These are phyloP conservation scores for Strobilomyces dryophilus DNA, from an alignment of 768 basidiomycete species.

Conservation along the genomic window DNA sequence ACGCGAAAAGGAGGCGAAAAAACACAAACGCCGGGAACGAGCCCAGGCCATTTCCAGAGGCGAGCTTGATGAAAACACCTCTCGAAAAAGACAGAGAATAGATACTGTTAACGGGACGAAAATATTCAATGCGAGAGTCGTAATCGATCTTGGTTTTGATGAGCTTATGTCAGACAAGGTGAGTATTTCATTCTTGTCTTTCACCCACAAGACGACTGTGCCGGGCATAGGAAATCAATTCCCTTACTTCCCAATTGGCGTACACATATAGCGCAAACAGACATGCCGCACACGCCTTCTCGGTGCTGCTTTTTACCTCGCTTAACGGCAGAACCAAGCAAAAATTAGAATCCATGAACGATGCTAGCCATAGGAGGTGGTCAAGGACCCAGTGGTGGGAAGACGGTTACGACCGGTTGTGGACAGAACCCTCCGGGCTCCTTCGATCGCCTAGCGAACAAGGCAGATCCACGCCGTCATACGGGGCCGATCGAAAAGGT, in stretches of 20 bases:
- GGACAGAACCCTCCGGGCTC: conserved; percentile 35
- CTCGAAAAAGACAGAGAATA: conserved; percentile 17
- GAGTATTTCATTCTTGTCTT: conserved; percentile 28
- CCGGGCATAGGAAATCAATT: conserved; percentile 74
- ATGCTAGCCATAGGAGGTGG: conserved; percentile 79
- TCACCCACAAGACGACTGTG: conserved; percentile 9
- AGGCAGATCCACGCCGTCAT: not conserved
- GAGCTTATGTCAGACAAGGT: conserved; percentile 93
- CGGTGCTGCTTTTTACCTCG: conserved; percentile 73
- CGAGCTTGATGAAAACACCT: conserved; percentile 35
- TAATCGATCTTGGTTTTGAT: conserved; percentile 91
- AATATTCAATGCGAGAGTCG: conserved; percentile 58
- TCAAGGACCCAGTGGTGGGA: conserved; percentile 78
- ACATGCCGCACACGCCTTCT: conserved; percentile 62
- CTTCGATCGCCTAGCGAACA: not conserved
- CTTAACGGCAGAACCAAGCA: conserved; percentile 66
- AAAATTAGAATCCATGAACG: conserved; percentile 59
- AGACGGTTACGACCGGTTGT: conserved; percentile 67
- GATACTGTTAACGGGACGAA: conserved; percentile 37
- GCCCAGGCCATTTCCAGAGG: conserved; percentile 50
- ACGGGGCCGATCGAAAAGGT: conserved; percentile 37
- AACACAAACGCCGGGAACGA: conserved; percentile 61
- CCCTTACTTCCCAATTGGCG: conserved; percentile 85
- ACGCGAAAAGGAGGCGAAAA: conserved; percentile 71
- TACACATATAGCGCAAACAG: conserved; percentile 90